Percentiles rank a stretch among this genome's conserved stretches.
Evolutionary conservation across 345 rosid genomes (phyloP).

Genomic region (Moricandia moricandioides): DNA sequence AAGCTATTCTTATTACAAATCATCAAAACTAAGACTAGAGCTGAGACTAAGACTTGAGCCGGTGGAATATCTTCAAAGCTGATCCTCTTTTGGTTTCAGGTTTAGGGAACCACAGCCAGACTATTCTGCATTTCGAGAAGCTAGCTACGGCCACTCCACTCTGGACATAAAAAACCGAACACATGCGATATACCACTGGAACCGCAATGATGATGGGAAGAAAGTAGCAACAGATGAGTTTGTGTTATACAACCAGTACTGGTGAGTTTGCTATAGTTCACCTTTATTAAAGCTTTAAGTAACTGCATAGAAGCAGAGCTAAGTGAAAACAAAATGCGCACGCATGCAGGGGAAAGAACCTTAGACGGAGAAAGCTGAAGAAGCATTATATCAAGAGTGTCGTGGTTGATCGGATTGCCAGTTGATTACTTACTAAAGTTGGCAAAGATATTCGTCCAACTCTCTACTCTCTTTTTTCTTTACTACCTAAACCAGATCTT

Average conservation of each 20-base stretch:
- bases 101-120: slow-evolving; percentile 88
- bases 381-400: slow-evolving; percentile 44
- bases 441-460: not conserved
- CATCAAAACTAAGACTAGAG: not conserved
- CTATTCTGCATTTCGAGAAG: slow-evolving; percentile 92
- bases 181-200: slow-evolving; percentile 88
- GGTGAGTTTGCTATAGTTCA: slow-evolving; percentile 44
- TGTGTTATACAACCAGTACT: slow-evolving; percentile 64
- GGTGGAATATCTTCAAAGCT: not conserved
- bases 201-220: slow-evolving; percentile 87
- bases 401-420: slow-evolving; percentile 30
- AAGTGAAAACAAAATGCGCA: not conserved
- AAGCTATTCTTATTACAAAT: not conserved
- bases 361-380: slow-evolving; percentile 60
- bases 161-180: slow-evolving; percentile 81
- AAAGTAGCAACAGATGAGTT: slow-evolving; percentile 66
- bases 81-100: slow-evolving; percentile 39
- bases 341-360: slow-evolving; percentile 62
- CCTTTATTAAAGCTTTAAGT: not conserved
- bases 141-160: slow-evolving; percentile 91
- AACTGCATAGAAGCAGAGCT: slow-evolving; percentile 4
- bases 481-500: not conserved
- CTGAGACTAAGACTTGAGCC: not conserved
- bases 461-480: not conserved
- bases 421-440: slow-evolving; percentile 1